Evolutionary conservation across 2,329 filamentous ascomycete species (phyloP).

Genomic region (Tolypocladium capitatum): DNA sequence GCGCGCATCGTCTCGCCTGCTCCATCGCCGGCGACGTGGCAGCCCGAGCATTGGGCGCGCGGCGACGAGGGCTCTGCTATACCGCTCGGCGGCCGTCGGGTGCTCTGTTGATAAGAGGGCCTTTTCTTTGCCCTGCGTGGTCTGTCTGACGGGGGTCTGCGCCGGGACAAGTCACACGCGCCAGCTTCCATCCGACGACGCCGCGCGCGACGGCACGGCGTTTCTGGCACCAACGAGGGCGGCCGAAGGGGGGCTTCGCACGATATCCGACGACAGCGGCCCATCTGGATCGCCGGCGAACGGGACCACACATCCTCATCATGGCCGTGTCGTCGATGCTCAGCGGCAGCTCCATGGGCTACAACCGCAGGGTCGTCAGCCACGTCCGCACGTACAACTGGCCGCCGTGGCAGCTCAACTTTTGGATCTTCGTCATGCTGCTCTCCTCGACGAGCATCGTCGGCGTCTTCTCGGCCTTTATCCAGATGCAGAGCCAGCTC

Average conservation of each 20-base stretch:
- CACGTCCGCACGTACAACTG: constrained; percentile 50
- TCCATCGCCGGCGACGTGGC: background rate
- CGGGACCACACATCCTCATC: background rate
- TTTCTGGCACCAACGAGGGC: background rate
- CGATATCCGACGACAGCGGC: background rate
- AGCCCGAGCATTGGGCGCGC: background rate
- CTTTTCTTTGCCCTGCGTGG: background rate
- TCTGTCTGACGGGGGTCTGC: background rate
- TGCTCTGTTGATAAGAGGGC: background rate
- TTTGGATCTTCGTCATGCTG: constrained; percentile 56
- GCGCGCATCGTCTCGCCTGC: background rate
- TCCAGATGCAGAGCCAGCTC: constrained; percentile 44
- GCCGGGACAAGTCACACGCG: background rate
- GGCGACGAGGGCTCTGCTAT: background rate
- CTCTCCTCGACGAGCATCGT: constrained; percentile 44
- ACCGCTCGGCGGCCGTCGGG: background rate
- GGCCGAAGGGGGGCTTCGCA: background rate
- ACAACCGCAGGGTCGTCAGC: constrained; percentile 28
- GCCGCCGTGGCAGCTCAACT: constrained; percentile 53
- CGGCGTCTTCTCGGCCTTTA: constrained; percentile 47
- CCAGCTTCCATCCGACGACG: background rate
- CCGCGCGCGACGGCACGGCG: background rate
- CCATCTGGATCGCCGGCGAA: too few relatives aligned
- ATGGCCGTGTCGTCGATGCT: constrained; percentile 4
- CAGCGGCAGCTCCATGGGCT: constrained; percentile 27